Evolutionary conservation across 306 rosid species (phyloP).

Genomic region (Macrotyloma uniflorum): DNA sequence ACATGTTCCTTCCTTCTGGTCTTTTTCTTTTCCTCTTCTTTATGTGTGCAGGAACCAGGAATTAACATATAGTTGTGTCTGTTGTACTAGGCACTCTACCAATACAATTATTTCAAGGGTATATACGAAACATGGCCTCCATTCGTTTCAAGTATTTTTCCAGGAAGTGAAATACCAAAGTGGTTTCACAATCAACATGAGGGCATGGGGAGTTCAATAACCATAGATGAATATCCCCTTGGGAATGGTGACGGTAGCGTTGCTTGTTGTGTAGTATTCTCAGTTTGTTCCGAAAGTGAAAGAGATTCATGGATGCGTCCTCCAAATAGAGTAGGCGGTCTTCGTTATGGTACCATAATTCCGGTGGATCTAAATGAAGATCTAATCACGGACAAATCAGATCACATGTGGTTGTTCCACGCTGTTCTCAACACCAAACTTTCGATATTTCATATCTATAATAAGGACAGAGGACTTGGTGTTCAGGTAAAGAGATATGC

Average conservation of each 20-base stretch:
- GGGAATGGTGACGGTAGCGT: neutral
- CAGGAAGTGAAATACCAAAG: neutral
- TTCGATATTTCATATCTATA: no score
- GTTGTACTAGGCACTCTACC: neutral
- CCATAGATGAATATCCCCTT: neutral
- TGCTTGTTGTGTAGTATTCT: neutral
- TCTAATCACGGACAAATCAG: neutral
- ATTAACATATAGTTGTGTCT: neutral
- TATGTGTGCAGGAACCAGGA: neutral
- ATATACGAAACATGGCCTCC: fast-evolving
- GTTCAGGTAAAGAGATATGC: neutral
- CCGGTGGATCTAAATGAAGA: neutral
- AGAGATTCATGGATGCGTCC: neutral
- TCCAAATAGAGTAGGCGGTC: no score
- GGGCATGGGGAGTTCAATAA: neutral
- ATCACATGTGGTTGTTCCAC: neutral
- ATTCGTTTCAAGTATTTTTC: neutral
- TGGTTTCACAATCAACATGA: neutral
- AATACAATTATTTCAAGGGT: neutral
- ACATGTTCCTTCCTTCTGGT: neutral
- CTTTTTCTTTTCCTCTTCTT: no score
- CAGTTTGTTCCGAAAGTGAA: fast-evolving
- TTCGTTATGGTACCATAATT: fast-evolving
- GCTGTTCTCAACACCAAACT: neutral
- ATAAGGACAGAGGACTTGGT: no score